Conservation (phyloP, 768 basidiomycete species). For the Phanerochaete sordida region DNA sequence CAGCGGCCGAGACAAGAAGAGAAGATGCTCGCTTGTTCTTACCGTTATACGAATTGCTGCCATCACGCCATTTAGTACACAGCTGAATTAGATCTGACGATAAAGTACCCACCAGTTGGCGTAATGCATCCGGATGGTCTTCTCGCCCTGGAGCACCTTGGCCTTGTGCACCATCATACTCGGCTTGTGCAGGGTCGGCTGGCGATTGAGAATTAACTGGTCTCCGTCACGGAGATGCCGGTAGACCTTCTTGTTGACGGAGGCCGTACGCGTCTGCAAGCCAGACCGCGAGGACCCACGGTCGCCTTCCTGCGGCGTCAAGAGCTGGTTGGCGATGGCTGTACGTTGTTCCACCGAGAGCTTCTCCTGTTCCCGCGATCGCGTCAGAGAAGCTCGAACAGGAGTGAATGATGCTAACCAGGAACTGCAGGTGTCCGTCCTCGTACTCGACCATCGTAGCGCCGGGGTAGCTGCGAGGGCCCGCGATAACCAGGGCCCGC, state of each 20-base stretch:
- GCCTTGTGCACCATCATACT: constrained; percentile 99
- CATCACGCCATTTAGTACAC: constrained; percentile 6
- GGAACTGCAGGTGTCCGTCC: constrained; percentile 82
- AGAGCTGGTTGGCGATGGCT: constrained; percentile 91
- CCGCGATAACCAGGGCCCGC: constrained; percentile 87
- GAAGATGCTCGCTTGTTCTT: constrained; percentile 26
- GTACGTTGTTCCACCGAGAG: constrained; percentile 85
- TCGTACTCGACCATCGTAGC: constrained; percentile 95
- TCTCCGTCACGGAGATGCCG: constrained; percentile 94
- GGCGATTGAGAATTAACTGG: constrained; percentile 92
- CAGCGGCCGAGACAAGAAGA: background rate
- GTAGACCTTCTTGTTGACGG: constrained; percentile 96
- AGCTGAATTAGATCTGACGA: background rate
- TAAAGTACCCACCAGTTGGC: constrained; percentile 83
- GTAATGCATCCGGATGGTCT: constrained; percentile 99
- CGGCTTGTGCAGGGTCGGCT: constrained; percentile 97
- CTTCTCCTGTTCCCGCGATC: constrained; percentile 57
- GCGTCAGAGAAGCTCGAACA: background rate
- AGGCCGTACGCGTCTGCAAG: constrained; percentile 71
- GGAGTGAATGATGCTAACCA: constrained; percentile 44
- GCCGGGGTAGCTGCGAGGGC: constrained; percentile 85
- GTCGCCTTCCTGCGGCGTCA: constrained; percentile 86
- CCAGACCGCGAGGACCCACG: constrained; percentile 41
- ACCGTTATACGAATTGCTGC: constrained; percentile 97
- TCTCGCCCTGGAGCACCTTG: constrained; percentile 88